Percentiles rank a stretch among this genome's conserved stretches.
Evolutionary conservation across 2,329 filamentous ascomycete genomes (phyloP).

Genomic region (Ophiocordyceps camponoti-rufipedis): DNA sequence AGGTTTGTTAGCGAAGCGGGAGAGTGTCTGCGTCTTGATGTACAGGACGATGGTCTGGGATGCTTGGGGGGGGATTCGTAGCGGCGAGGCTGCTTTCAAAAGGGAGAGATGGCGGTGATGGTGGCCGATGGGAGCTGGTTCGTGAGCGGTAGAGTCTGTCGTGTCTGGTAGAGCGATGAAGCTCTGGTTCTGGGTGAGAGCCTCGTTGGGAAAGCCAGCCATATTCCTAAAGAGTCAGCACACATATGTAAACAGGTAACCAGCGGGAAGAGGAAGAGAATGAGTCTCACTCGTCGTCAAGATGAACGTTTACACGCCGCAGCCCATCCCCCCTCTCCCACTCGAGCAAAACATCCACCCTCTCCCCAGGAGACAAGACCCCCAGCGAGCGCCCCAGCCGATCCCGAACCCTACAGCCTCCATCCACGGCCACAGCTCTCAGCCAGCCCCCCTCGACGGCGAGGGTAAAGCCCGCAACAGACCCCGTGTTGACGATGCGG

Average conservation of each 20-base stretch:
- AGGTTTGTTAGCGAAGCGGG: slow-evolving; percentile 7
- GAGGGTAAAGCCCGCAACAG: slow-evolving; percentile 7
- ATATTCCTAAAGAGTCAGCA: slow-evolving; percentile 5
- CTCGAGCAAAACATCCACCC: slow-evolving; percentile 6
- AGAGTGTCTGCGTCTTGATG: slow-evolving; percentile 8
- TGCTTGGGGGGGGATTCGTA: slow-evolving; percentile 1
- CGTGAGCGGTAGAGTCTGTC: neutral
- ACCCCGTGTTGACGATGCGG: slow-evolving; percentile 8
- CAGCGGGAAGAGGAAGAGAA: neutral
- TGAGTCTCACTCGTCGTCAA: slow-evolving; percentile 8
- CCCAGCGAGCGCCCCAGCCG: slow-evolving; percentile 5
- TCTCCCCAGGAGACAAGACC: slow-evolving; percentile 9
- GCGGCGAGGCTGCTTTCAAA: neutral
- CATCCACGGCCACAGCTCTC: slow-evolving; percentile 7
- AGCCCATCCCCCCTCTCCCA: slow-evolving; percentile 3
- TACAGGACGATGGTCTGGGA: slow-evolving; percentile 8
- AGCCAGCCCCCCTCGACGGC: slow-evolving; percentile 6
- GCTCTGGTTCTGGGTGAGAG: slow-evolving; percentile 5
- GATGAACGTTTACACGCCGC: slow-evolving; percentile 7
- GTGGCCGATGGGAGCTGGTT: neutral
- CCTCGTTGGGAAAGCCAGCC: slow-evolving; percentile 6
- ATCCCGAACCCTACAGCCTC: slow-evolving; percentile 5
- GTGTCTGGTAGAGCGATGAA: slow-evolving; percentile 3
- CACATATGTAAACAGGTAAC: neutral
- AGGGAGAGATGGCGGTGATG: slow-evolving; percentile 3